Conservation (phyloP, 1,284 basidiomycete genomes). For the Rhizoctonia solani region DNA sequence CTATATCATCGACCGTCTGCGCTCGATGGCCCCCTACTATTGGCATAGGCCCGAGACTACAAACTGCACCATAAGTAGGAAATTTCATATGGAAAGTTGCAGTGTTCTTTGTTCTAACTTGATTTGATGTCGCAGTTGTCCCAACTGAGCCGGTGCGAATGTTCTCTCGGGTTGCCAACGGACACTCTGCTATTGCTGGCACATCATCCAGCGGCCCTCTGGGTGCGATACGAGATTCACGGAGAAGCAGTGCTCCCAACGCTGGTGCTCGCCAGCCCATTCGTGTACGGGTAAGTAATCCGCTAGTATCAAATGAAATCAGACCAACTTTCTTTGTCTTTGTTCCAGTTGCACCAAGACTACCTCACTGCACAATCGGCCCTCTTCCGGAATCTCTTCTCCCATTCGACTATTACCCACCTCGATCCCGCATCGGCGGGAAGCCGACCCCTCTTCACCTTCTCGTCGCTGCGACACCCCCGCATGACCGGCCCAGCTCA, state of each 20-base stretch:
- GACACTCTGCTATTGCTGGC: constrained; percentile 46
- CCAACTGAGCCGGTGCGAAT: neutral
- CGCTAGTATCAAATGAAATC: neutral
- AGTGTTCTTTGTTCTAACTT: constrained; percentile 25
- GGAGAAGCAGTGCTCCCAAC: constrained; percentile 56
- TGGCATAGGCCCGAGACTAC: constrained; percentile 73
- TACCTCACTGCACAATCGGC: constrained; percentile 73
- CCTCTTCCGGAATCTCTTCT: constrained; percentile 67
- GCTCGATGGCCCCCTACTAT: constrained; percentile 63
- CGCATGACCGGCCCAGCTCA: constrained; percentile 48
- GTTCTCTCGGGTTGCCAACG: constrained; percentile 41
- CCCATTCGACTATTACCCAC: constrained; percentile 63
- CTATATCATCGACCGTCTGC: constrained; percentile 70
- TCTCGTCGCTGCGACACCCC: constrained; percentile 36
- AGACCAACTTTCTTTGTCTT: constrained; percentile 19
- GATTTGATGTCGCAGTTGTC: constrained; percentile 19
- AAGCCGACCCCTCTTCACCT: constrained; percentile 38
- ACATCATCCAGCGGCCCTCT: constrained; percentile 45
- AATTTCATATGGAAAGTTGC: constrained; percentile 28
- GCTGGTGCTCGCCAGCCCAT: constrained; percentile 45
- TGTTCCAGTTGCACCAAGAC: constrained; percentile 67
- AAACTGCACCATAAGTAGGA: constrained; percentile 71
- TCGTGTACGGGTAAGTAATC: constrained; percentile 58
- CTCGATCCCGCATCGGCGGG: constrained; percentile 49
- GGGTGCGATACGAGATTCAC: constrained; percentile 39